phyloP scores from a whole-genome alignment of 257 asterid species.

The Solanum chaucha region DNA sequence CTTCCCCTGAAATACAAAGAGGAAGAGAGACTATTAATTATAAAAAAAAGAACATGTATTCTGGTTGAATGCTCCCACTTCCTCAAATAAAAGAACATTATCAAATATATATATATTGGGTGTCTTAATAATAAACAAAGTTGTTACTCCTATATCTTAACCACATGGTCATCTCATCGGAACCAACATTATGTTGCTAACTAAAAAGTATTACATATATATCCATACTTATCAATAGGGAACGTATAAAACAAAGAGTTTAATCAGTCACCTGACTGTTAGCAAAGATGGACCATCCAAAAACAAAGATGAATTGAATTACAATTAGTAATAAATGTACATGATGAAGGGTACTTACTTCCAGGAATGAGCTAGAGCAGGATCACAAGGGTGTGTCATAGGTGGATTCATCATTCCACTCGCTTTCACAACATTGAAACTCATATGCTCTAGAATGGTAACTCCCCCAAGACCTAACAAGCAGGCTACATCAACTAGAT shows the following conservation, averaged over 20 bases:
- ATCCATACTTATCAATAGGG: neutral
- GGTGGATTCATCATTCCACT: conserved; percentile 5
- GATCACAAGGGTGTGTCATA: conserved; percentile 3
- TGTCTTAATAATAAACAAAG: too few relatives aligned
- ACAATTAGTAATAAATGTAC: neutral
- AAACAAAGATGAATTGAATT: neutral
- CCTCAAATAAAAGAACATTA: too few relatives aligned
- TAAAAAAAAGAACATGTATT: too few relatives aligned
- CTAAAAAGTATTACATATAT: neutral
- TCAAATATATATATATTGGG: too few relatives aligned
- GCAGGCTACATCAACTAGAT: neutral
- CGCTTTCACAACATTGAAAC: conserved; percentile 6
- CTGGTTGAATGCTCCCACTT: too few relatives aligned
- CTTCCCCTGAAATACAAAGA: too few relatives aligned
- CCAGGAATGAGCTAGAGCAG: conserved; percentile 42
- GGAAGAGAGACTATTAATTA: too few relatives aligned
- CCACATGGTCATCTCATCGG: too few relatives aligned
- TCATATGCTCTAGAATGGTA: conserved; percentile 1
- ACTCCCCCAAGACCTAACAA: conserved; percentile 20
- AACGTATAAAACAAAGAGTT: neutral
- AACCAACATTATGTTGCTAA: too few relatives aligned
- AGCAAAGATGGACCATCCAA: neutral
- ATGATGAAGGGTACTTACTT: conserved; percentile 27
- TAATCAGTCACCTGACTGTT: neutral
- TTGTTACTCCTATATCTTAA: too few relatives aligned